Percentiles rank a stretch among this genome's conserved stretches.
Conservation (phyloP, 208 protist genomes). For the Crithidia expoeki region DNA sequence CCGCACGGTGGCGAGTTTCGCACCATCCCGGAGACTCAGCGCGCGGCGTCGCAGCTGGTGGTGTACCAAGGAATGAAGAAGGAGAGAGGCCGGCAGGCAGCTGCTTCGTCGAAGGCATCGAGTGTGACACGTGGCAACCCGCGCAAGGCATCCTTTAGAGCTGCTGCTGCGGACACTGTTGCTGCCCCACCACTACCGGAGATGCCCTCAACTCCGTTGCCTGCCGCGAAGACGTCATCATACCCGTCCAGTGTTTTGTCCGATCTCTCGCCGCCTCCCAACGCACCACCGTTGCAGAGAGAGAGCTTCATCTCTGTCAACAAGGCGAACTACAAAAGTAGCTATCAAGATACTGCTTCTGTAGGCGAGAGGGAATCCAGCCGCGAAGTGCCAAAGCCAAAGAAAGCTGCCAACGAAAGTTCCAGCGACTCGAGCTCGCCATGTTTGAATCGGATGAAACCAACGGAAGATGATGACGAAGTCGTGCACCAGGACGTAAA, state of each 20-base stretch:
- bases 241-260: background rate
- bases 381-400: background rate
- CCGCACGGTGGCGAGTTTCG: conserved; percentile 20
- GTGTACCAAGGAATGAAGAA: conserved; percentile 13
- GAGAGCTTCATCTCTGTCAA: background rate
- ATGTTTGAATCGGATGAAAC: conserved; percentile 10
- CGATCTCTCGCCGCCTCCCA: background rate
- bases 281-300: background rate
- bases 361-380: background rate
- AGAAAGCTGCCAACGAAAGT: background rate
- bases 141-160: background rate
- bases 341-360: background rate
- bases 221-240: background rate
- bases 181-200: too few species aligned
- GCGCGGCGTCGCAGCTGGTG: conserved; percentile 27
- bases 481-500: background rate
- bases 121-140: background rate
- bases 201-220: too few species aligned
- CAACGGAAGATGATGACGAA: background rate
- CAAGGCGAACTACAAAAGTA: background rate
- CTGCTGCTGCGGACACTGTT: background rate
- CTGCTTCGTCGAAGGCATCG: background rate
- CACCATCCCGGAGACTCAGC: conserved; percentile 16
- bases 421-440: conserved; percentile 10
- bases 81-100: background rate